Evolutionary conservation across 108 stramenopile genomes (phyloP).

Genomic region (Cyclostephanos invisitatus): DNA sequence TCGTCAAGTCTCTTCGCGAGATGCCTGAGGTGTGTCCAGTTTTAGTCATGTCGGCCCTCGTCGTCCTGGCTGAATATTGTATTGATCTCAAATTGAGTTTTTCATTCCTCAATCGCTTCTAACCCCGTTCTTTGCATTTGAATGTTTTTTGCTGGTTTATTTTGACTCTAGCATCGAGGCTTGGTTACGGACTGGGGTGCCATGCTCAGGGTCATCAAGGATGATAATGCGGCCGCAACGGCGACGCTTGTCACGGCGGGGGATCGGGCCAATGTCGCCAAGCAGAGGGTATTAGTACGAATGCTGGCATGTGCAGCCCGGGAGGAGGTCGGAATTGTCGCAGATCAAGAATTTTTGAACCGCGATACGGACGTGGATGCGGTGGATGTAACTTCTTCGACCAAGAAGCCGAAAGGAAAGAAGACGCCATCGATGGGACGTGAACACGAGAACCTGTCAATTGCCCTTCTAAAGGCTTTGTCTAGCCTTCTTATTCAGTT

Average conservation of each 20-base stretch:
- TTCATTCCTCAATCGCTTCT: neutral
- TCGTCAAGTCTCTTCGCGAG: conserved; percentile 72
- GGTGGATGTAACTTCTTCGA: conserved; percentile 20
- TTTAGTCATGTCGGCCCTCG: neutral
- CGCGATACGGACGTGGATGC: conserved; percentile 38
- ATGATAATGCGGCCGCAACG: conserved; percentile 55
- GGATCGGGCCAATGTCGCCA: conserved; percentile 60
- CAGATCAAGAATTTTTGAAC: conserved; percentile 38
- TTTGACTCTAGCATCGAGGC: conserved; percentile 31
- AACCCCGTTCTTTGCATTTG: neutral
- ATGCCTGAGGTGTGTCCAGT: conserved; percentile 55
- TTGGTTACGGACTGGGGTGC: conserved; percentile 76
- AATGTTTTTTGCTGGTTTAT: neutral
- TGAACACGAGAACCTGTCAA: conserved; percentile 62
- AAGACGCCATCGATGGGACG: conserved; percentile 19
- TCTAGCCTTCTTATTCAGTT: conserved; percentile 74
- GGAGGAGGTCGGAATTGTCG: conserved; percentile 60
- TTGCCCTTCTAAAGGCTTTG: conserved; percentile 66
- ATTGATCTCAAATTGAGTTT: neutral
- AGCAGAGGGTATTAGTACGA: conserved; percentile 72
- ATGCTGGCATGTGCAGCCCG: conserved; percentile 69
- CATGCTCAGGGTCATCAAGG: conserved; percentile 73
- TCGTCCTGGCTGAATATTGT: neutral
- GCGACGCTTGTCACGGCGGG: conserved; percentile 32
- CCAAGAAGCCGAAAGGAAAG: conserved; percentile 11